Percentiles rank a stretch among this genome's conserved stretches.
phyloP scores from a whole-genome alignment of 495 filamentous ascomycete species.

The Thermothielavioides terrestris region DNA sequence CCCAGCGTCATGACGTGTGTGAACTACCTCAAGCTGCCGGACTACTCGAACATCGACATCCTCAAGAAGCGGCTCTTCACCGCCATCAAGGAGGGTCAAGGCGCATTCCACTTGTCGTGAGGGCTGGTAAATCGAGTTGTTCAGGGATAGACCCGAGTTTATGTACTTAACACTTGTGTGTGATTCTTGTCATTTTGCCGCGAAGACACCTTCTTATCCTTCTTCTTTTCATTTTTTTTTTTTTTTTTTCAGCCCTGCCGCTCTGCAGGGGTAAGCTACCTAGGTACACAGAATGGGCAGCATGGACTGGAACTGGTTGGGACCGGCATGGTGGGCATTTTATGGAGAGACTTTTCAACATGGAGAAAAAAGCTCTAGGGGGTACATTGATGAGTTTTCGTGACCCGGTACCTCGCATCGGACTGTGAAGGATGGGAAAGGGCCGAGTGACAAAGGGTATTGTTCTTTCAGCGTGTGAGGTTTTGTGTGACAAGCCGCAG shows the following conservation, averaged over 20 bases:
- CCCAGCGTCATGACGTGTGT: constrained; percentile 99
- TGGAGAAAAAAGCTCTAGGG: neutral
- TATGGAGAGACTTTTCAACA: neutral
- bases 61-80: constrained; percentile 67
- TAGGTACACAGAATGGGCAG: neutral
- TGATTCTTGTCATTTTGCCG: no score
- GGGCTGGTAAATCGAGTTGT: no score
- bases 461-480: no score
- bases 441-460: no score
- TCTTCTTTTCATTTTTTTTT: neutral
- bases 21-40: constrained; percentile 97
- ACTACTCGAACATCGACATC: constrained; percentile 76
- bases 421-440: no score
- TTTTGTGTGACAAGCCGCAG: no score
- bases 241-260: neutral
- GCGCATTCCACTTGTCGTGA: constrained; percentile 94
- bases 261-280: neutral
- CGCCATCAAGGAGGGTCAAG: constrained; percentile 95
- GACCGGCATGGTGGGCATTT: neutral
- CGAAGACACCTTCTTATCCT: neutral
- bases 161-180: no score
- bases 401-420: no score
- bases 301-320: neutral
- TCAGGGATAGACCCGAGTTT: no score
- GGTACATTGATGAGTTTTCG: neutral